Percentiles rank a stretch among this genome's conserved stretches.
Evolutionary conservation across 2,329 filamentous ascomycete species (phyloP).

Genomic region (Trichoderma sp.): DNA sequence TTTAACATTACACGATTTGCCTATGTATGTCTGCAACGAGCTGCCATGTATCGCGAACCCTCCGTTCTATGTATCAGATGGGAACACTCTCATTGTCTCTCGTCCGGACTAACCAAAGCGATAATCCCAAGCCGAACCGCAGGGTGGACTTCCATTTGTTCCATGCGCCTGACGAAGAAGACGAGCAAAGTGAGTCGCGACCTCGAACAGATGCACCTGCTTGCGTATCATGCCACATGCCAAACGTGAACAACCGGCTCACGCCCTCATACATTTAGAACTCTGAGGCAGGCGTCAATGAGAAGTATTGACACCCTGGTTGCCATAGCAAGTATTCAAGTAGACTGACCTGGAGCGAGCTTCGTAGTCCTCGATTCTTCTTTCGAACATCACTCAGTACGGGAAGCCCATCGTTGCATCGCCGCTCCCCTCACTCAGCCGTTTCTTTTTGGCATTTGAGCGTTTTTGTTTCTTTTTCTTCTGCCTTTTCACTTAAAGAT

Average conservation of each 20-base stretch:
- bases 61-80: neutral
- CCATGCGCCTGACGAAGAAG: no score
- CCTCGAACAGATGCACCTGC: slow-evolving; percentile 11
- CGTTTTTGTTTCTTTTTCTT: slow-evolving; percentile 14
- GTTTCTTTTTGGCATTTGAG: slow-evolving; percentile 29
- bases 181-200: neutral
- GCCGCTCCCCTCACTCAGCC: slow-evolving; percentile 1
- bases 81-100: neutral
- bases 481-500: slow-evolving; percentile 6
- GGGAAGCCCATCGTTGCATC: slow-evolving; percentile 9
- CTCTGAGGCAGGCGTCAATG: neutral
- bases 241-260: neutral
- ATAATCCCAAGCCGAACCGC: no score
- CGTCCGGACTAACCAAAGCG: no score
- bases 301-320: neutral
- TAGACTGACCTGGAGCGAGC: neutral
- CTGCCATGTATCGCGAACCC: neutral
- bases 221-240: neutral
- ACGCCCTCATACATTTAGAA: no score
- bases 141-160: no score
- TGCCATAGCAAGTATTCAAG: neutral
- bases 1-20: neutral
- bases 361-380: neutral
- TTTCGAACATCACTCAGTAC: neutral
- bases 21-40: neutral